These are phyloP conservation scores for Trichoderma harzianum DNA, from an alignment of 2,329 filamentous ascomycete genomes.

Conservation along the genomic window DNA sequence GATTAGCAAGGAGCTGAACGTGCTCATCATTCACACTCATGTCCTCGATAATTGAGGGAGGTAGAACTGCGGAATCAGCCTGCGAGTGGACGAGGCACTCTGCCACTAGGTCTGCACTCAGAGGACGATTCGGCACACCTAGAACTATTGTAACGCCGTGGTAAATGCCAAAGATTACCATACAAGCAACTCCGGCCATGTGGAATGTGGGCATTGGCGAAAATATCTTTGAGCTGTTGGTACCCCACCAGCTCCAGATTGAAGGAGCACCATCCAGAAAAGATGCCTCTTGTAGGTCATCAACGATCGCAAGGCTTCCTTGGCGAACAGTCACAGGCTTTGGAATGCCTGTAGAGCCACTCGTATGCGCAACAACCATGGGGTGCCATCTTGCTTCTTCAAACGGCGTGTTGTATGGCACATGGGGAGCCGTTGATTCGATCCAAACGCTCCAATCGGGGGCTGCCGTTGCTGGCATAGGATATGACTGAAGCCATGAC, in stretches of 20 bases:
- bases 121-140: conserved; percentile 31
- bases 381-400: conserved; percentile 43
- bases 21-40: conserved; percentile 35
- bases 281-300: conserved; percentile 29
- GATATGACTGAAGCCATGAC: conserved; percentile 17
- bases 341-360: conserved; percentile 45
- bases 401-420: conserved; percentile 40
- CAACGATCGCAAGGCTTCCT: conserved; percentile 36
- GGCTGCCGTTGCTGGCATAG: conserved; percentile 38
- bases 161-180: conserved; percentile 29
- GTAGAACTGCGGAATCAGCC: conserved; percentile 30
- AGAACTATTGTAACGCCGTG: conserved; percentile 28
- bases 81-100: conserved; percentile 30
- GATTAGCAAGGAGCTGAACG: conserved; percentile 29
- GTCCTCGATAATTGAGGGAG: conserved; percentile 43
- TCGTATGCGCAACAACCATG: conserved; percentile 42
- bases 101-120: conserved; percentile 34
- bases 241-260: conserved; percentile 14
- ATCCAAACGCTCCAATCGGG: conserved; percentile 35
- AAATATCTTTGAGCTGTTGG: conserved; percentile 3
- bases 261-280: conserved; percentile 24
- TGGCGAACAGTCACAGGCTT: conserved; percentile 42
- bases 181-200: conserved; percentile 32
- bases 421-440: conserved; percentile 32
- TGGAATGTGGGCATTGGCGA: conserved; percentile 39